A percentile compares a stretch with the other conserved stretches of the same genome.
These are phyloP conservation scores for Entamoeba dispar DNA, from an alignment of 208 protist species.

Conservation along the genomic window DNA sequence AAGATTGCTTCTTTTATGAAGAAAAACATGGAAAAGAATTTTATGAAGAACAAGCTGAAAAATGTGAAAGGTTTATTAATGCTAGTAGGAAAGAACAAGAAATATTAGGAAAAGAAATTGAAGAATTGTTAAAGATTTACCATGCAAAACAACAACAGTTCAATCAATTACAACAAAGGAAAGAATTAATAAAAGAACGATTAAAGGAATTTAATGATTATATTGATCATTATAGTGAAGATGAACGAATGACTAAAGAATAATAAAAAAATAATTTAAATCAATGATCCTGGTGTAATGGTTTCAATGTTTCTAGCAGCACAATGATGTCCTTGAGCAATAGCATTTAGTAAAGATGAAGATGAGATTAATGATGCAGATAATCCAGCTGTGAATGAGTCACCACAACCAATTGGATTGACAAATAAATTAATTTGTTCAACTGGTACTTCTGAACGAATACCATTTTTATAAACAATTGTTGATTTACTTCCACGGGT, in stretches of 20 bases:
- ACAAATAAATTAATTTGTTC: neutral
- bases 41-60: neutral
- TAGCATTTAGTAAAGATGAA: neutral
- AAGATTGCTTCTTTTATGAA: neutral
- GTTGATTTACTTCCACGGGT: neutral
- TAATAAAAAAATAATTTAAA: neutral
- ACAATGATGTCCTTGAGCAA: neutral
- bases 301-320: neutral
- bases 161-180: neutral
- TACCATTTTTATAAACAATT: neutral
- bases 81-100: neutral
- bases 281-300: neutral
- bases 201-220: no score
- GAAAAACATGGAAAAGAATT: neutral
- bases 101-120: neutral
- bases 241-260: no score
- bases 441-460: neutral
- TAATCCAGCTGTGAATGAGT: neutral
- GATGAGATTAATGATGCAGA: neutral
- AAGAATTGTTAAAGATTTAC: neutral
- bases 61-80: neutral
- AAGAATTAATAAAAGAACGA: neutral
- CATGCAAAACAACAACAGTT: neutral
- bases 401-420: neutral
- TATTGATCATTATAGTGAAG: no score